Percentiles rank a stretch among this genome's conserved stretches.
phyloP scores from a whole-genome alignment of 768 basidiomycete genomes.

The Hemileccinum rubropunctum region DNA sequence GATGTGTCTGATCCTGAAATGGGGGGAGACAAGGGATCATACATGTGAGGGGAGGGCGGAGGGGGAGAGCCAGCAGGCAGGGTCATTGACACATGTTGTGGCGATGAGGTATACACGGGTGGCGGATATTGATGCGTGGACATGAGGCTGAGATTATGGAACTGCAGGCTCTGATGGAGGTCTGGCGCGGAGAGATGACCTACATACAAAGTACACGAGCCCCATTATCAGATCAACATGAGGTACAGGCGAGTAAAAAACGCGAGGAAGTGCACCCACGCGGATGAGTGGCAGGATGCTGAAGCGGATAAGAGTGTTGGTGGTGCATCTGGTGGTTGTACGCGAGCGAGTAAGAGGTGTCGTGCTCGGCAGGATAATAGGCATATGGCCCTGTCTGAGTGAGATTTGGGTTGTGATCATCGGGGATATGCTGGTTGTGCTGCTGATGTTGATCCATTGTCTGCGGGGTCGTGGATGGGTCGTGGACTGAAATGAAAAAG shows the following conservation, averaged over 20 bases:
- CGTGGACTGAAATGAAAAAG: conserved; percentile 35
- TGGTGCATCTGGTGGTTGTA: conserved; percentile 48
- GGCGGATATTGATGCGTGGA: conserved; percentile 61
- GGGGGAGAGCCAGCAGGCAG: conserved; percentile 67
- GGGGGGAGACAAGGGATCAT: conserved; percentile 82
- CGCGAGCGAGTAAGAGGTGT: conserved; percentile 50
- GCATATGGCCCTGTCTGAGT: conserved; percentile 40
- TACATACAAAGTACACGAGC: conserved; percentile 49
- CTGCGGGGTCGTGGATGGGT: conserved; percentile 36
- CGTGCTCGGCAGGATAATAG: conserved; percentile 56
- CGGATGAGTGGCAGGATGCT: conserved; percentile 58
- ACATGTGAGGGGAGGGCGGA: conserved; percentile 74
- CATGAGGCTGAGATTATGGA: conserved; percentile 64
- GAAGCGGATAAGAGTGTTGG: conserved; percentile 53
- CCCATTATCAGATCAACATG: conserved; percentile 67
- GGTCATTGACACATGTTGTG: conserved; percentile 69
- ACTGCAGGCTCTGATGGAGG: conserved; percentile 63
- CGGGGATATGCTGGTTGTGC: conserved; percentile 45
- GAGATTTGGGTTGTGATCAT: conserved; percentile 46
- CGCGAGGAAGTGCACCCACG: conserved; percentile 61
- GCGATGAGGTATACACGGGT: conserved; percentile 57
- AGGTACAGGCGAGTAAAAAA: conserved; percentile 42
- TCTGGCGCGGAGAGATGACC: conserved; percentile 65
- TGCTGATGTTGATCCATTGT: conserved; percentile 41
- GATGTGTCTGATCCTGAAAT: conserved; percentile 89